phyloP scores from a whole-genome alignment of 2,329 filamentous ascomycete species.

The Sporothrix pallida region DNA sequence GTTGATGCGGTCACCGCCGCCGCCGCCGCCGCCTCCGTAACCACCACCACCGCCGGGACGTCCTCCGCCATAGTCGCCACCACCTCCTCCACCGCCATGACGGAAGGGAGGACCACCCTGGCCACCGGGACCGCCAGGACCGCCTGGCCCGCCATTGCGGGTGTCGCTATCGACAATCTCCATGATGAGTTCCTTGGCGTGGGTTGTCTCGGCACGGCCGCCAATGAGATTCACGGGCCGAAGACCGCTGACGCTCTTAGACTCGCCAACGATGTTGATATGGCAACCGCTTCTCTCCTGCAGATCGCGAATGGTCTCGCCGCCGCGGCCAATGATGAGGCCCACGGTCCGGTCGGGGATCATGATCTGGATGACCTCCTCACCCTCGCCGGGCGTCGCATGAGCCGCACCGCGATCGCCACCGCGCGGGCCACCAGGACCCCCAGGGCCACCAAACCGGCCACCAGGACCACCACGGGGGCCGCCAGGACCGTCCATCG shows the following conservation, averaged over 20 bases:
- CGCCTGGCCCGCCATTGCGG: slow-evolving; percentile 52
- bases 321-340: slow-evolving; percentile 89
- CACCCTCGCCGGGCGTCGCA: slow-evolving; percentile 69
- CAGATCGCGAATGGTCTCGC: slow-evolving; percentile 89
- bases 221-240: slow-evolving; percentile 91
- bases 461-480: slow-evolving; percentile 41
- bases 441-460: slow-evolving; percentile 44
- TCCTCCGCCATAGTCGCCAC: slow-evolving; percentile 41
- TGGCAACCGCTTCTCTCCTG: slow-evolving; percentile 93
- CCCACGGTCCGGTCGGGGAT: slow-evolving; percentile 92
- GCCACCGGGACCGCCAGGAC: slow-evolving; percentile 26
- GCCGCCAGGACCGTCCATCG: slow-evolving; percentile 56
- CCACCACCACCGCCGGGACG: slow-evolving; percentile 50
- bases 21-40: slow-evolving; percentile 48
- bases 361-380: slow-evolving; percentile 91
- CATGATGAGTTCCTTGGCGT: slow-evolving; percentile 85
- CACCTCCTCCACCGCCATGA: slow-evolving; percentile 47
- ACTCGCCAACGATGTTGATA: slow-evolving; percentile 92
- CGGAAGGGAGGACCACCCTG: slow-evolving; percentile 38
- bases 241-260: slow-evolving; percentile 88
- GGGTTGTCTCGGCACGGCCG: slow-evolving; percentile 71
- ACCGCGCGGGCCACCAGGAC: slow-evolving; percentile 40
- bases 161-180: slow-evolving; percentile 94
- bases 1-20: slow-evolving; percentile 70
- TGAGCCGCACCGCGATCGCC: slow-evolving; percentile 45